Evolutionary conservation across 2,329 filamentous ascomycete species (phyloP).

Genomic region (Cercospora beticola): DNA sequence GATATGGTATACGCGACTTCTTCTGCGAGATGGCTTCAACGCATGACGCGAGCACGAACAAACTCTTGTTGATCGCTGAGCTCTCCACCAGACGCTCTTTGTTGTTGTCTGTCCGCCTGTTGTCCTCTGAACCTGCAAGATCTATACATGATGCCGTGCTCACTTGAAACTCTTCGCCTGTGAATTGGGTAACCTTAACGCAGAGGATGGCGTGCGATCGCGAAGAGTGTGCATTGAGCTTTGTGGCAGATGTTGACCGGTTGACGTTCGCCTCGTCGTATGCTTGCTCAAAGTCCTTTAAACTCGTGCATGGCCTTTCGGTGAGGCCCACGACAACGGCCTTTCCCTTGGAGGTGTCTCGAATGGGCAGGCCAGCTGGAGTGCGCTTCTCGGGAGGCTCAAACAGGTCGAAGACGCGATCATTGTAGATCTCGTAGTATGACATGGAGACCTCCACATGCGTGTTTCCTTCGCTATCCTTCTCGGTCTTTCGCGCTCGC

Average conservation of each 20-base stretch:
- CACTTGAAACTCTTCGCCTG: conserved; percentile 64
- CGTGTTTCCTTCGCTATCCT: conserved; percentile 57
- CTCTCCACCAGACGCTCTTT: conserved; percentile 93
- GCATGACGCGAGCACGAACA: conserved; percentile 92
- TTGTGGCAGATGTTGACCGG: conserved; percentile 86
- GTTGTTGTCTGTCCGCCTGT: conserved; percentile 87
- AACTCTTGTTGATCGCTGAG: conserved; percentile 93
- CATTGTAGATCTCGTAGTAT: conserved; percentile 81
- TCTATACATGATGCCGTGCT: conserved; percentile 93
- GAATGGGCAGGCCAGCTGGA: conserved; percentile 76
- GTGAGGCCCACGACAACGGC: conserved; percentile 89
- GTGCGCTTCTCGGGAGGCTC: conserved; percentile 83
- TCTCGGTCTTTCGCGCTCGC: conserved; percentile 47
- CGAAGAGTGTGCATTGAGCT: conserved; percentile 95
- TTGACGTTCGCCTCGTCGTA: conserved; percentile 86
- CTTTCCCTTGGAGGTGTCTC: conserved; percentile 91
- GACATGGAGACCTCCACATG: conserved; percentile 88
- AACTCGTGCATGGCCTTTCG: conserved; percentile 74
- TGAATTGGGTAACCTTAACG: conserved; percentile 80
- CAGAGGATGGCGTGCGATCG: conserved; percentile 93
- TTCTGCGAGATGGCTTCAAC: conserved; percentile 88
- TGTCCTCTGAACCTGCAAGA: conserved; percentile 92
- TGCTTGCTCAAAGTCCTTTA: conserved; percentile 86
- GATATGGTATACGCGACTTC: conserved; percentile 77
- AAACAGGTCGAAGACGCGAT: conserved; percentile 87